Evolutionary conservation across 148 eudicot genomes (phyloP).

Genomic region (Silene uniflora): DNA sequence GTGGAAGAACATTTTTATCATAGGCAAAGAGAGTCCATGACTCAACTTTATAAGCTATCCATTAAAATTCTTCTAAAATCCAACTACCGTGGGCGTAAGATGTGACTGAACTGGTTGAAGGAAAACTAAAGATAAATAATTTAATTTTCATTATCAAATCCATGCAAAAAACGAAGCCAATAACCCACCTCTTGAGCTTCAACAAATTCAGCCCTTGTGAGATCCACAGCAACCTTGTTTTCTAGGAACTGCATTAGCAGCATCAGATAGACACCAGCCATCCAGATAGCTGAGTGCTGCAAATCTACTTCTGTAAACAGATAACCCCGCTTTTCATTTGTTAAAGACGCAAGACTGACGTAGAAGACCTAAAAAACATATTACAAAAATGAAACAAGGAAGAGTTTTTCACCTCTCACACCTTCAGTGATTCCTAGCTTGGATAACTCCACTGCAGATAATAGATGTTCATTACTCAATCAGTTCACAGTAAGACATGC

Average conservation of each 20-base stretch:
- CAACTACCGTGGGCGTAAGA: background rate
- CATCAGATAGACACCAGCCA: constrained; percentile 91
- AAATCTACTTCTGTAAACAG: constrained; percentile 74
- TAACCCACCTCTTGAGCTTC: constrained; percentile 95
- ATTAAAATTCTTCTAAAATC: background rate
- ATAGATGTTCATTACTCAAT: background rate
- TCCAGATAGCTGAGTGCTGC: constrained; percentile 94
- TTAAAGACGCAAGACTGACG: background rate
- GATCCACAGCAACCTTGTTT: constrained; percentile 92
- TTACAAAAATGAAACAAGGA: background rate
- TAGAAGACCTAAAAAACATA: background rate
- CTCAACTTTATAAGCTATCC: background rate
- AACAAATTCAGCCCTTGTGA: constrained; percentile 84
- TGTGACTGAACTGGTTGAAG: background rate
- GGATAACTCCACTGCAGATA: constrained; percentile 74
- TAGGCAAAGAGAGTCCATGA: background rate
- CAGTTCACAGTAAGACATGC: background rate
- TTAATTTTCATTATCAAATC: background rate
- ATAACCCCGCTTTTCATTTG: constrained; percentile 6
- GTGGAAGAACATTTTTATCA: background rate
- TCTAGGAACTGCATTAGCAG: constrained; percentile 93
- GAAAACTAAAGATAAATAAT: background rate
- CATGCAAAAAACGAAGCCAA: constrained; percentile 9
- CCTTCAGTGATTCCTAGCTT: constrained; percentile 75
- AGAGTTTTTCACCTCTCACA: constrained; percentile 50